These are phyloP conservation scores for Fusarium neocosmosporiellum DNA, from an alignment of 2,329 filamentous ascomycete genomes.

Conservation along the genomic window DNA sequence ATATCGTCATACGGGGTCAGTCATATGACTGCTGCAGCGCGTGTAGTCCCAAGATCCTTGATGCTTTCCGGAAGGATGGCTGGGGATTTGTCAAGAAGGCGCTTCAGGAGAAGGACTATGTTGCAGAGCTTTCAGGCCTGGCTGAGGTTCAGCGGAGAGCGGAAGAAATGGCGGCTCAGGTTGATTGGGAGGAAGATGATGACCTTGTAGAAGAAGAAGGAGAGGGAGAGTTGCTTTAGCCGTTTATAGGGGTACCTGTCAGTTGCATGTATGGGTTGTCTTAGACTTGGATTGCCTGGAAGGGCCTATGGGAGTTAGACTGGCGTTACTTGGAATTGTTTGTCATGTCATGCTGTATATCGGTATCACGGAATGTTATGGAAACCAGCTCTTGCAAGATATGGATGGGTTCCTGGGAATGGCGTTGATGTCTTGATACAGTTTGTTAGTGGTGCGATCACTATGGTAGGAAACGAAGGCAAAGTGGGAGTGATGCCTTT, in stretches of 20 bases:
- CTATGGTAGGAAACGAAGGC: neutral
- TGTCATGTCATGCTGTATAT: neutral
- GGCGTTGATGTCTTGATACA: neutral
- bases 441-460: neutral
- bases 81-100: conserved; percentile 84
- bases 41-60: conserved; percentile 77
- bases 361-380: conserved; percentile 1
- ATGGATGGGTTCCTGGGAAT: neutral
- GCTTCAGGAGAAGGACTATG: conserved; percentile 79
- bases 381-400: neutral
- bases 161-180: conserved; percentile 61
- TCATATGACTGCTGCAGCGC: conserved; percentile 86
- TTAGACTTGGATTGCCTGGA: conserved; percentile 14
- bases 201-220: conserved; percentile 45
- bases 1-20: conserved; percentile 76
- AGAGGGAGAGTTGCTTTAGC: conserved; percentile 31
- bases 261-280: neutral
- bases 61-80: conserved; percentile 73
- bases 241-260: neutral
- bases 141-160: conserved; percentile 75
- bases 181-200: conserved; percentile 73
- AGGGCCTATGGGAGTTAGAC: conserved; percentile 3
- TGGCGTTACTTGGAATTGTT: conserved; percentile 18
- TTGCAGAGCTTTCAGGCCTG: conserved; percentile 79
- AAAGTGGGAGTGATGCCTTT: neutral